phyloP scores from a whole-genome alignment of 208 protist species.

The Paratrypanosoma confusum region DNA sequence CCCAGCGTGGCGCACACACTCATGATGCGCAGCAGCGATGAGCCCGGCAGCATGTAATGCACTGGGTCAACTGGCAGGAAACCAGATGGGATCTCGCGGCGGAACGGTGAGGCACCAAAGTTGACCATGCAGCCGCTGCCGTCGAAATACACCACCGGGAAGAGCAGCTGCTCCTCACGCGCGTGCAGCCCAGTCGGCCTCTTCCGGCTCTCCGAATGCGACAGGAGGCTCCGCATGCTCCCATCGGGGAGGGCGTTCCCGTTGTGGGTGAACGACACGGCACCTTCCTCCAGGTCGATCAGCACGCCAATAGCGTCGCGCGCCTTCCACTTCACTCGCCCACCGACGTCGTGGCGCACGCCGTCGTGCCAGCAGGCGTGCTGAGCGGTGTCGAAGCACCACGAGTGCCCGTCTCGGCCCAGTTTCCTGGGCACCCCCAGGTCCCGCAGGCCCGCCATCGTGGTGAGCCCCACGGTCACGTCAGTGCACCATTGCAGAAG shows the following conservation, averaged over 20 bases:
- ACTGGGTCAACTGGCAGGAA: slow-evolving; percentile 63
- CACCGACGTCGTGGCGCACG: slow-evolving; percentile 42
- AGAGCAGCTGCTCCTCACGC: too few species aligned
- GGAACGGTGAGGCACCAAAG: slow-evolving; percentile 69
- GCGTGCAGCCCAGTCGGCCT: too few species aligned
- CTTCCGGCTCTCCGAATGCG: too few species aligned
- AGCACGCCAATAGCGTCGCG: slow-evolving; percentile 78
- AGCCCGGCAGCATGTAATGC: slow-evolving; percentile 37
- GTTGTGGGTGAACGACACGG: slow-evolving; percentile 59
- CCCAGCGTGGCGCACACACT: background rate
- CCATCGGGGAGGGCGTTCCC: slow-evolving; percentile 11
- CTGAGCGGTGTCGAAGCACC: slow-evolving; percentile 69
- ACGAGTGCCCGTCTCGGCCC: slow-evolving; percentile 64
- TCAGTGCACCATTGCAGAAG: too few species aligned
- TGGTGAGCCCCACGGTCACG: slow-evolving; percentile 14
- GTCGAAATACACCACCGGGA: too few species aligned
- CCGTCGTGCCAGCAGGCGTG: slow-evolving; percentile 54
- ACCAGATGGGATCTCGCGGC: slow-evolving; percentile 29
- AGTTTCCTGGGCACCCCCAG: slow-evolving; percentile 44
- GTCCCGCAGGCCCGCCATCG: slow-evolving; percentile 16
- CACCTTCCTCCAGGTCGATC: slow-evolving; percentile 55
- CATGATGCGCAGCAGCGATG: slow-evolving; percentile 26
- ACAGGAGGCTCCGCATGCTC: too few species aligned
- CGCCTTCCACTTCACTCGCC: slow-evolving; percentile 57
- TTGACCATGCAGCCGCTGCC: slow-evolving; percentile 64